Conservation (phyloP, 2,329 filamentous ascomycete genomes). For the Colletotrichum sp. region DNA sequence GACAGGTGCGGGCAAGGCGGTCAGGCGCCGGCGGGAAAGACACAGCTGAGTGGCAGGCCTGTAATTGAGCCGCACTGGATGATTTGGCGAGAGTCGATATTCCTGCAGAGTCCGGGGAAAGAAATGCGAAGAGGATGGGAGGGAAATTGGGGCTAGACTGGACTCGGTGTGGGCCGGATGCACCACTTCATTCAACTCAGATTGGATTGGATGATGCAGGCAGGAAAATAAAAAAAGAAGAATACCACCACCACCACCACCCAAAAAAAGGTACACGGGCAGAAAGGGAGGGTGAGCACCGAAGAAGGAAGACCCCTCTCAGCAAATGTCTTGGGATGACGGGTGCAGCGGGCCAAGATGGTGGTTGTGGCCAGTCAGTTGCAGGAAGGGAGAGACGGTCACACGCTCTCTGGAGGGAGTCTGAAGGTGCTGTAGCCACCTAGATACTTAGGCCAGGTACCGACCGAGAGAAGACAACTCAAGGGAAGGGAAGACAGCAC, state of each 20-base stretch:
- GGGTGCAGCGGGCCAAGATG: not conserved
- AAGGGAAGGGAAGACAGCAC: not conserved
- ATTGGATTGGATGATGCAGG: not conserved
- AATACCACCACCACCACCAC: not conserved
- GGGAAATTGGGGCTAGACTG: not conserved
- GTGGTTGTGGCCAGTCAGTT: not conserved
- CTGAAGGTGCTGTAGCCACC: not conserved
- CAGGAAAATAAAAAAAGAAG: not conserved
- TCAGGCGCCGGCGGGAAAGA: not conserved
- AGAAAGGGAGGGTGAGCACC: not conserved
- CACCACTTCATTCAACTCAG: not conserved
- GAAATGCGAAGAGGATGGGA: not conserved
- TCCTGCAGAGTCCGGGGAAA: constrained; percentile 18
- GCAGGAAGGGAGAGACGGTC: not conserved
- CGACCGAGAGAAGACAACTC: not conserved
- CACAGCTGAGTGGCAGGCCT: not conserved
- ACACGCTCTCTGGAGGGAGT: not conserved
- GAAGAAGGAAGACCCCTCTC: not conserved
- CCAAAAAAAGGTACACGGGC: not conserved
- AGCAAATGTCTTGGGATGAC: not conserved
- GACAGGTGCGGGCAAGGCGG: not conserved
- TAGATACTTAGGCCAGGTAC: not conserved
- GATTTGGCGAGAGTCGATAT: not conserved
- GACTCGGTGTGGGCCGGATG: not conserved
- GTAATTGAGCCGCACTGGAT: constrained; percentile 13